Evolutionary conservation across 495 filamentous ascomycete species (phyloP), one percentile per base, ranked within the genome.

Genomic region (Daldinia childiae): DNA sequence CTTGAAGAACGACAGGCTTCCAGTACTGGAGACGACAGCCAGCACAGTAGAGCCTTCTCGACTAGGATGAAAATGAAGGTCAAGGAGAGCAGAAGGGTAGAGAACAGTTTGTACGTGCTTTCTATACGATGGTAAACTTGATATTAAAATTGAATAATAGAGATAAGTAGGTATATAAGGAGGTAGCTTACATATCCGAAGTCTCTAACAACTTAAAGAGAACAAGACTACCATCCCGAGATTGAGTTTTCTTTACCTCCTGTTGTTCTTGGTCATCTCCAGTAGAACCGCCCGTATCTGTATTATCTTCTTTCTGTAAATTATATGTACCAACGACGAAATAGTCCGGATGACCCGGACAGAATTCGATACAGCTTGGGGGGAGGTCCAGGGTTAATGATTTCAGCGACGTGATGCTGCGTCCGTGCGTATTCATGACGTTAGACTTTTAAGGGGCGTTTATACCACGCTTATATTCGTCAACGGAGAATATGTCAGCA

Each of bases 321-420:
- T 90, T 82, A 78, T 99, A 99, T 1, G 95, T 97, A 21, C 95
- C 95, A 41, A 97, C 85, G 1, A 97, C 79, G 71, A 97, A 90
- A 71, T 89, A 88, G 8, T 90, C 81, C 6, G 88, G 87, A 39
- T 87, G 73, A 5, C 78, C 74, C 0, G 91, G 91, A 60, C 88
- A 91, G 77, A 97, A 95, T 68, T 94, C 91, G 14, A 97, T 82
- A 77, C 93, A 97, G 76, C 92, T 93, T 1, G 94, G 94, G 11
- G 92, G 94, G 2, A 86, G 80, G 41, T 87, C 83, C 11, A 90
- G 74, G 3, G 75, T 80, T 19, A 85, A 67, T n/a, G 82, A 82
- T 30, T 62, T 72, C 38, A 82, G 59, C 19, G 82, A 83, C 24
- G 62, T 51, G 29, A 82, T 64, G 2, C 26, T 51, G n/a, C 62